phyloP scores from a whole-genome alignment of 371 early-diverging fungal species.

The Lichtheimia corymbifera region DNA sequence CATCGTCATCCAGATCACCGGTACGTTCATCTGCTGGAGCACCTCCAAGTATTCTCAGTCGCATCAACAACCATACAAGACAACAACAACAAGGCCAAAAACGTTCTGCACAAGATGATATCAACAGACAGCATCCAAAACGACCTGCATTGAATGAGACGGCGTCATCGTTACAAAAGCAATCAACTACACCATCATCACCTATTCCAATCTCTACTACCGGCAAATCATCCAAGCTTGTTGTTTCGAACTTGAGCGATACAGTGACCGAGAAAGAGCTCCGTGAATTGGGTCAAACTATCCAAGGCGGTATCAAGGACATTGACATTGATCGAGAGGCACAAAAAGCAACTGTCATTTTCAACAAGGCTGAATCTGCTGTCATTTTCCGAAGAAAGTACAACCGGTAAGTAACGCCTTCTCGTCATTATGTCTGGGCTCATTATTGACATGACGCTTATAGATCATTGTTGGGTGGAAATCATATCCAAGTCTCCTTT shows the following conservation, averaged over 20 bases:
- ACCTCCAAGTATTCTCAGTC: background rate
- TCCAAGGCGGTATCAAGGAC: background rate
- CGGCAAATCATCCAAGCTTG: slow-evolving; percentile 6
- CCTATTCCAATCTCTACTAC: slow-evolving; percentile 3
- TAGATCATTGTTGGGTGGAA: background rate
- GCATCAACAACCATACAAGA: background rate
- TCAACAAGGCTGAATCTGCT: slow-evolving; percentile 2
- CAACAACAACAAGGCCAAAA: background rate
- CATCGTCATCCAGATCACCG: background rate
- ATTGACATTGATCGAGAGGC: background rate
- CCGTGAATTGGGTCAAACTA: background rate
- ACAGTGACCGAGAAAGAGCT: background rate
- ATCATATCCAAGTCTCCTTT: too few species aligned
- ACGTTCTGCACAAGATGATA: background rate
- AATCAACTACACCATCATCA: background rate
- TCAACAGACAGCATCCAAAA: background rate
- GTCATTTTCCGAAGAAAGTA: slow-evolving; percentile 7
- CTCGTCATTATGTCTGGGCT: background rate
- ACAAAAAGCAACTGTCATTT: background rate
- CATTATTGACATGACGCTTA: background rate
- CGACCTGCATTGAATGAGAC: too few species aligned
- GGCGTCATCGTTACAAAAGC: background rate
- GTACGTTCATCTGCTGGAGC: background rate
- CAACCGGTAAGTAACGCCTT: slow-evolving; percentile 1
- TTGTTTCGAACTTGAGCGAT: slow-evolving; percentile 2